These are phyloP conservation scores for Fraxinus sp. DNA, from an alignment of 305 asterid genomes.

Conservation along the genomic window DNA sequence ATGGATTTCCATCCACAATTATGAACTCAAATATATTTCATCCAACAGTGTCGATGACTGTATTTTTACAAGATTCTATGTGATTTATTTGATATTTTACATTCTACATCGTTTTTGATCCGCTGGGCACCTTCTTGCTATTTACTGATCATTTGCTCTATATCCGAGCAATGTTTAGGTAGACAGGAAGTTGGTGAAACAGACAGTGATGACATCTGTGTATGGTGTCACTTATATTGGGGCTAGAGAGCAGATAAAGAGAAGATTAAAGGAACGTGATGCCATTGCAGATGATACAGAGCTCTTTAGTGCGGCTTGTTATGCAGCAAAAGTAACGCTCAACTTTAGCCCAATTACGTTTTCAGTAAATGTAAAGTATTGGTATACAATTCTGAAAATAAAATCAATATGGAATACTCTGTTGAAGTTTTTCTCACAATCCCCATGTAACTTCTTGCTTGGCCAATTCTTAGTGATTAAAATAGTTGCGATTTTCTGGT, in stretches of 20 bases:
- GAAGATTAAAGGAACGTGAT: conserved; percentile 69
- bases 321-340: conserved; percentile 73
- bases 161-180: conserved; percentile 45
- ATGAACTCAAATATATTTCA: conserved; percentile 13
- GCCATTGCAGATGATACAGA: conserved; percentile 57
- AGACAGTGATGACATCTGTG: conserved; percentile 91
- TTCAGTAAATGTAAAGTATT: conserved; percentile 11
- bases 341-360: conserved; percentile 15
- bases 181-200: conserved; percentile 83
- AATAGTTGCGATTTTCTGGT: conserved; percentile 12
- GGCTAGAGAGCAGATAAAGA: conserved; percentile 81
- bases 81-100: conserved; percentile 17
- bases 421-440: conserved; percentile 1
- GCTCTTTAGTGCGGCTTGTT: conserved; percentile 69
- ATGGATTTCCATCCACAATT: conserved; percentile 6
- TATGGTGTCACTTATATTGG: conserved; percentile 85
- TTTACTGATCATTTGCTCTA: conserved; percentile 14
- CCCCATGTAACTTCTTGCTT: conserved; percentile 5
- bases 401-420: neutral
- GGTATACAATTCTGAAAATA: neutral
- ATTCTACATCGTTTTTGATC: neutral
- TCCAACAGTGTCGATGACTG: neutral
- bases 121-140: conserved; percentile 2
- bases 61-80: neutral
- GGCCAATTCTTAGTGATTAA: conserved; percentile 19